Base-by-base conservation (phyloP, 1,139 yeast genomes). In the Kluyveromyces sp. region DNA sequence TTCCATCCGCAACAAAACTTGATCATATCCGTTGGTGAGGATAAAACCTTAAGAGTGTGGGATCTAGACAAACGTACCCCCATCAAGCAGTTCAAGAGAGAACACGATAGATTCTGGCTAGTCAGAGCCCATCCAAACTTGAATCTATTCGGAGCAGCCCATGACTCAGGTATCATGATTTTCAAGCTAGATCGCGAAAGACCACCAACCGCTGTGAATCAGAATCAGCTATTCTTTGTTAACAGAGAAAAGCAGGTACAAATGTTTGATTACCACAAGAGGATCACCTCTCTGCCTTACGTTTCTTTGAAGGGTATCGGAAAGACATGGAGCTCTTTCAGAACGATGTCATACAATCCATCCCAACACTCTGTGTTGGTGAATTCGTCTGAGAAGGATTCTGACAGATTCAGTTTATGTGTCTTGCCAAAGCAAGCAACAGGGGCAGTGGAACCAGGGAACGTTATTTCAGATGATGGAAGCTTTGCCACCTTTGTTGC, bases 181-280 rank as follows among this genome's bases (percentile, higher is more conserved):
- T 94, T 94, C 76, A 94, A 94, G 68, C 75, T 94, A 50, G 97
- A 88, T 64, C 83, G 98, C 61, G 99, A 94, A 72, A 80, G 98
- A 64, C 98, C 98, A 18, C 96, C 97, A 17, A 77, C 77, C 57
- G 70, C 88, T 3, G 64, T 82, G 34, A 78, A 78, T 68, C 94
- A 84, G 61, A 77, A 78, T 58, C 76, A 74, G 51, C 67, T 94
- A 54, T 78, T 75, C 53, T 92, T 75, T 60, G 80, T 89, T 56
- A 88, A 87, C 66, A 76, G 78, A 49, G 95, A 88, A 60, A 87
- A 84, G 63, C 95, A 84, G 65, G 81, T 94, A 46, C 95, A 86
- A 65, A 70, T 77, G 44, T 87, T 75, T 58, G 94, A 86, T 58
- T 83, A 77, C 60, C 73, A 70, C 46, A 69, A 68, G 44, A 65